phyloP scores from a whole-genome alignment of 116 monocot species.

The Posidonia oceanica region DNA sequence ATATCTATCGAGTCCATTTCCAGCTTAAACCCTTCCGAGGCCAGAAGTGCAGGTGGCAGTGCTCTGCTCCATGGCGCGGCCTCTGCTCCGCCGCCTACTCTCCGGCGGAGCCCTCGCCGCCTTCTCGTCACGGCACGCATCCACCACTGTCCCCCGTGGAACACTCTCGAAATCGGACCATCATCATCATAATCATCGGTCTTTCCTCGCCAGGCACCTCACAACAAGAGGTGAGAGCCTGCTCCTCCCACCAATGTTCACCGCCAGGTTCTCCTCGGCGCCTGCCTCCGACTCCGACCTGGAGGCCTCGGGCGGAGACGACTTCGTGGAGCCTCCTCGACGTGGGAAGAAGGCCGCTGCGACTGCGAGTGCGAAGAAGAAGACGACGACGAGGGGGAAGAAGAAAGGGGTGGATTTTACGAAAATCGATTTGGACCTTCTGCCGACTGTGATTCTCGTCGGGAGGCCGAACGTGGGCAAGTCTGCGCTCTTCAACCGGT shows the following conservation, averaged over 20 bases:
- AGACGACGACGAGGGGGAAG: background rate
- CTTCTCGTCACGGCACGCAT: background rate
- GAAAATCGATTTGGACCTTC: slow-evolving; percentile 47
- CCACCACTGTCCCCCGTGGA: no score
- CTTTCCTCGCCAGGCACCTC: no score
- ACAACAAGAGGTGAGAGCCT: background rate
- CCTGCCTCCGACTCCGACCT: slow-evolving; percentile 1
- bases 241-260: background rate
- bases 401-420: slow-evolving; percentile 49
- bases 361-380: background rate
- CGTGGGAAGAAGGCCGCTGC: background rate
- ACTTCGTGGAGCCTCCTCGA: background rate
- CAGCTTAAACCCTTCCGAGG: no score
- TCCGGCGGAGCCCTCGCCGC: background rate
- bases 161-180: no score
- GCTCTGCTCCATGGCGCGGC: background rate
- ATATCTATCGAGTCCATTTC: no score
- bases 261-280: background rate
- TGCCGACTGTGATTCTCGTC: slow-evolving; percentile 89
- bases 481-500: slow-evolving; percentile 98
- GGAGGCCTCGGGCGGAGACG: background rate
- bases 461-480: slow-evolving; percentile 98
- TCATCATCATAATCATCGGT: no score
- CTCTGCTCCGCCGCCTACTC: slow-evolving; percentile 3
- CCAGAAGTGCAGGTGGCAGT: no score